Base-by-base conservation (phyloP, 495 filamentous ascomycete species). In the Neurospora sp. region DNA sequence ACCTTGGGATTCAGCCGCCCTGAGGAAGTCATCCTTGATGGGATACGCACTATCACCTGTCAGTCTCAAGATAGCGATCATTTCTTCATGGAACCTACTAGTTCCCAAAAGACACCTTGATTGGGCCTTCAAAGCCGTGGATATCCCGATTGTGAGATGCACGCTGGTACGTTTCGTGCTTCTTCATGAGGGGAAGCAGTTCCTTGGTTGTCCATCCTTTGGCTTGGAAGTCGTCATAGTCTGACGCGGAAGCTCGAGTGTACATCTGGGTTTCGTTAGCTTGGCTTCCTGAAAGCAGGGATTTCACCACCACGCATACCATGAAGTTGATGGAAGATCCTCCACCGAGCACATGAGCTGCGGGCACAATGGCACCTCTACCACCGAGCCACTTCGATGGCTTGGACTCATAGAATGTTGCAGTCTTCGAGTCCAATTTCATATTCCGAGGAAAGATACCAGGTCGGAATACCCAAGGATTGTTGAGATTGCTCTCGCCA, bases 101-200 rank as follows among this genome's bases (percentile, higher is more conserved):
- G 74, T 92, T 94, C 44, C 92, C 92, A 74, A 94, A 94, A 0
- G 92, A 94, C 39, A 94, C 93, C 79, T 94, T 94, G 82, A 96
- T 94, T 1, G 93, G 92, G 0, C 92, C 92, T 5, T 92, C 91
- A 70, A 90, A 92, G 18, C 92, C 92, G 76, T 96, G 92, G 40
- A 92, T 76, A 46, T 94, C 91, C 69, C 87, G 85, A 71, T 94
- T 93, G 76, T 92, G 92, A 75, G 86, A 90, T 16, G 91, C 85
- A 31, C 92, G 85, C 79, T 94, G 92, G 74, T 94, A 96, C 0
- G 92, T 94, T 83, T 94, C 93, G 76, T 93, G 90, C 83, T 93
- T 94, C 81, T 84, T 91, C 91, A 94, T 94, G 16, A 95, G 84
- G 2, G 92, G 92, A 38, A 95, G 80, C 14, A 94, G 84, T 73